Evolutionary conservation across 345 rosid species (phyloP).

Genomic region (Arabidopsis thaliana): DNA sequence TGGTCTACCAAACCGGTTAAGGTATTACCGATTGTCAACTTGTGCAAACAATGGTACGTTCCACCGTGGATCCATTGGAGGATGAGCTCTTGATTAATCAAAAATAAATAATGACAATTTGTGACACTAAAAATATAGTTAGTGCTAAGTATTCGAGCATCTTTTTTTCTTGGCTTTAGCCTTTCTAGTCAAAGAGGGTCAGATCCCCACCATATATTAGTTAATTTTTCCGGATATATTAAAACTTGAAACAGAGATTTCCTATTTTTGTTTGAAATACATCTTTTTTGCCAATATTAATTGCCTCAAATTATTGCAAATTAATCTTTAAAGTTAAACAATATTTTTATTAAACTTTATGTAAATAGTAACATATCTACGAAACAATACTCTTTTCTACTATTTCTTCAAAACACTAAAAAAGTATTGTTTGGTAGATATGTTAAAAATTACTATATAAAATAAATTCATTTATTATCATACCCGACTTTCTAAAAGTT

Average conservation of each 20-base stretch:
- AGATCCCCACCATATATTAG: neutral
- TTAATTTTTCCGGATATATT: neutral
- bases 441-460: neutral
- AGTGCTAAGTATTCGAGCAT: slow-evolving; percentile 15
- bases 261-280: neutral
- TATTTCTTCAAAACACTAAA: neutral
- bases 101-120: slow-evolving; percentile 5
- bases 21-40: neutral
- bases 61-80: neutral
- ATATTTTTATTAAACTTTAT: neutral
- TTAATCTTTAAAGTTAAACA: neutral
- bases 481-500: neutral
- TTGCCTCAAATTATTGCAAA: neutral
- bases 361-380: neutral
- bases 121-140: neutral
- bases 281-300: neutral
- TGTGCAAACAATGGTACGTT: neutral
- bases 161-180: slow-evolving; percentile 18
- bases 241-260: neutral
- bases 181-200: slow-evolving; percentile 32
- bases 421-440: too few relatives aligned
- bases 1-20: neutral
- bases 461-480: neutral
- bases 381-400: neutral
- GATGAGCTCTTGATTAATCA: neutral